Base-by-base conservation (phyloP, 768 basidiomycete species). In the Lyophyllum atratum region DNA sequence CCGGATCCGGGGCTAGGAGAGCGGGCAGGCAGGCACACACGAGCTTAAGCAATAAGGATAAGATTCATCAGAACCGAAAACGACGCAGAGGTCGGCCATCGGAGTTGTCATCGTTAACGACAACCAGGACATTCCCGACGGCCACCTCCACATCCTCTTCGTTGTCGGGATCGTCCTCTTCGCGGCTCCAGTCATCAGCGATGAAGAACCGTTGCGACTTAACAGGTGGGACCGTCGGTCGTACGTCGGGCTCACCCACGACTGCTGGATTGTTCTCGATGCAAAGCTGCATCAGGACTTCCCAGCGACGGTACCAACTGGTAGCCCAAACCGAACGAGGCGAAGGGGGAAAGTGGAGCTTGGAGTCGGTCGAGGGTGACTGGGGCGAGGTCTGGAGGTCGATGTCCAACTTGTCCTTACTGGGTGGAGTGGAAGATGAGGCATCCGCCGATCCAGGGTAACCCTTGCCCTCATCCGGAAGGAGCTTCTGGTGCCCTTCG, bases 281-380 rank as follows among this genome's bases (percentile, higher is more conserved):
- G 69, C 47, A 74, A 3, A 85, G 72, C 54, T 78, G 74, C 45
- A 79, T 59, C 46, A 86, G 72, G 45, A 85, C 51, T 55, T 83
- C 78, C 81, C 82, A 85, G 54, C 81, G 81, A 26, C 72, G 73
- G 59, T 83, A 80, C 82, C 82, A 84, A 56, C 73, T 76, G 11
- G 74, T 72, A 34, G 76, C 70, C 83, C 82, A 83, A 24, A 61
- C 60, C 15, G 68, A 60, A 49, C 61, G 64, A 24, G 48, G 52
- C 63, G 60, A 28, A 49, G n/a, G 56, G 46, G 37, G 44, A 45
- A n/a, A 46, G 56, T 14, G 14, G 12, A 50, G 56, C 44, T 49
- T 63, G 46, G 50, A 46, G 33, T 34, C 39, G 28, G 62, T n/a
- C 40, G 63, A 55, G 19, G 43, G 34, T n/a, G 59, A 42, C n/a